A percentile compares a stretch with the other conserved stretches of the same genome.
These are phyloP conservation scores for Pythium periplocum DNA, from an alignment of 352 stramenopile genomes.

Conservation along the genomic window DNA sequence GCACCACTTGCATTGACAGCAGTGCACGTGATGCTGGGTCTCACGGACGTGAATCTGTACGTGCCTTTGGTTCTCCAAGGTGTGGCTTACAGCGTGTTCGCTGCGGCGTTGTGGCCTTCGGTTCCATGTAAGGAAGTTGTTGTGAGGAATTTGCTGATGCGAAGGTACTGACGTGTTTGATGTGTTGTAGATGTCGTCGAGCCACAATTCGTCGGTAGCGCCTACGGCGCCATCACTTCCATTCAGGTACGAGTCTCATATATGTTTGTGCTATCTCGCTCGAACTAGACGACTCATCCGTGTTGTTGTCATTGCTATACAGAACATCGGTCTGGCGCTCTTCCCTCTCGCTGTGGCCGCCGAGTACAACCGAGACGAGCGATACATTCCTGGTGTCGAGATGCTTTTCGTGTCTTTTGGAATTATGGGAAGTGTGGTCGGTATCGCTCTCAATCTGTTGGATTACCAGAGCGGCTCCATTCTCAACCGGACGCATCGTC, in stretches of 20 bases:
- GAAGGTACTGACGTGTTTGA: too few species aligned
- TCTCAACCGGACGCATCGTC: conserved; percentile 50
- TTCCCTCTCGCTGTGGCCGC: conserved; percentile 74
- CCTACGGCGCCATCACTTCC: conserved; percentile 92
- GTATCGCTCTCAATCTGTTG: conserved; percentile 64
- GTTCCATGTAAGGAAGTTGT: conserved; percentile 53
- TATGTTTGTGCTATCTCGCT: neutral
- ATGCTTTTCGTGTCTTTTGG: conserved; percentile 79
- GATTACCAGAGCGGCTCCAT: conserved; percentile 78
- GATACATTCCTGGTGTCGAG: conserved; percentile 78
- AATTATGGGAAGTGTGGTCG: conserved; percentile 64
- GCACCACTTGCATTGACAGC: conserved; percentile 70
- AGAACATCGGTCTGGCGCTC: conserved; percentile 81
- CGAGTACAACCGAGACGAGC: conserved; percentile 62
- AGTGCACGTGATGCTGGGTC: conserved; percentile 84
- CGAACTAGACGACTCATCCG: neutral
- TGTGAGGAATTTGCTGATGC: too few species aligned
- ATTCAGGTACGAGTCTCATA: conserved; percentile 58
- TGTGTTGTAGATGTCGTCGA: conserved; percentile 71
- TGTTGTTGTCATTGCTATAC: conserved; percentile 3
- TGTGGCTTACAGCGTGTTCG: conserved; percentile 91
- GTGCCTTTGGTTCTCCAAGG: conserved; percentile 87
- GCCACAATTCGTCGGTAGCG: conserved; percentile 83
- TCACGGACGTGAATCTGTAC: conserved; percentile 70
- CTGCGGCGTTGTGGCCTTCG: conserved; percentile 89